phyloP scores from a whole-genome alignment of 768 basidiomycete genomes.

The Russula compacta region DNA sequence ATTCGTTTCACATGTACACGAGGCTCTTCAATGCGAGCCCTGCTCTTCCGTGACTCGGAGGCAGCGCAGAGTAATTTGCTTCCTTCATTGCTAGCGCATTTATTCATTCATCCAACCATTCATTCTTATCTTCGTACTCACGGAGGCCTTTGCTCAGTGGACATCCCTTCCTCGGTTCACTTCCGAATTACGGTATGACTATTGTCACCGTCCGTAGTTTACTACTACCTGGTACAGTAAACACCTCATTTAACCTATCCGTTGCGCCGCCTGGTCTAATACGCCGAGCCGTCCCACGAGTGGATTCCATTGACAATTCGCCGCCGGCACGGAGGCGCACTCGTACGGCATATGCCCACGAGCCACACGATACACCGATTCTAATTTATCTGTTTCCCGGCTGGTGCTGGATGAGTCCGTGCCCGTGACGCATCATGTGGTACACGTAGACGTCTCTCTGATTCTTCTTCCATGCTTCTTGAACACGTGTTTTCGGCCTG shows the following conservation, averaged over 20 bases:
- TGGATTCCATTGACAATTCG: not conserved
- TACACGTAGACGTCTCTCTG: not conserved
- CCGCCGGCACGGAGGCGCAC: not conserved
- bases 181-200: slow-evolving; percentile 28
- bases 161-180: slow-evolving; percentile 31
- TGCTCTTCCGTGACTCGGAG: slow-evolving; percentile 2
- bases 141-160: slow-evolving; percentile 34
- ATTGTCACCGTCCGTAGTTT: not conserved
- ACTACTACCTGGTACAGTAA: not conserved
- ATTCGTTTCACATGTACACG: not conserved
- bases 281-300: not conserved
- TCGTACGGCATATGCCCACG: not conserved
- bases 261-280: not conserved
- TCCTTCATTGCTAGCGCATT: slow-evolving; percentile 18
- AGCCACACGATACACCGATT: not conserved
- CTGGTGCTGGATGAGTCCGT: not conserved
- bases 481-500: not conserved
- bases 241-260: not conserved
- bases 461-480: not conserved
- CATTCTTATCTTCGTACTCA: slow-evolving; percentile 20
- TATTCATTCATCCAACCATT: slow-evolving; percentile 25
- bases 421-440: slow-evolving; percentile 3
- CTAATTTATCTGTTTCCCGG: too few species aligned
- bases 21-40: not conserved
- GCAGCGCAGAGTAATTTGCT: slow-evolving; percentile 20